A percentile compares a stretch with the other conserved stretches of the same genome.
phyloP scores from a whole-genome alignment of 257 asterid genomes.

The Rhazya stricta region DNA sequence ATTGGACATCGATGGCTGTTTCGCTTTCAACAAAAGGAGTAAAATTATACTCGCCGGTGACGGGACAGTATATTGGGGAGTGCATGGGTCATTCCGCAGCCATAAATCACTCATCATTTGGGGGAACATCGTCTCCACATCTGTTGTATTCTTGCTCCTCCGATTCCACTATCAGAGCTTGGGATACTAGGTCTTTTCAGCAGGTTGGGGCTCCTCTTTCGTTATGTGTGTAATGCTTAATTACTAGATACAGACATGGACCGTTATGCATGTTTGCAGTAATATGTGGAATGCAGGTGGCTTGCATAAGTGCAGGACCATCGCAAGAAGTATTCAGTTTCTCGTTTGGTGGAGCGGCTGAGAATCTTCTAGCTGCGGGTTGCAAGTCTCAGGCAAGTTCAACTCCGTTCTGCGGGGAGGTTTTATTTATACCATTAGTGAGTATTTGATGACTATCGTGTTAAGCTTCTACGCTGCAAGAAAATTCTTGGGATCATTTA shows the following conservation, averaged over 20 bases:
- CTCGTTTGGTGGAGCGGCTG: slow-evolving; percentile 77
- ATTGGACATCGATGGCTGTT: slow-evolving; percentile 90
- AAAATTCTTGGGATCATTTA: background rate
- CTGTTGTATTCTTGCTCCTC: slow-evolving; percentile 77
- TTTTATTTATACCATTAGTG: background rate
- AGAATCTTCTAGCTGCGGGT: slow-evolving; percentile 79
- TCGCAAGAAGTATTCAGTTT: slow-evolving; percentile 78
- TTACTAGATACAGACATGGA: no score
- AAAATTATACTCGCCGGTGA: slow-evolving; percentile 74
- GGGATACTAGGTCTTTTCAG: slow-evolving; percentile 84
- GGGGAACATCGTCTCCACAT: slow-evolving; percentile 57
- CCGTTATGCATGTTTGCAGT: background rate
- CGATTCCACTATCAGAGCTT: slow-evolving; percentile 79
- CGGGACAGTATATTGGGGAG: slow-evolving; percentile 88
- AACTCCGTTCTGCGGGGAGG: background rate
- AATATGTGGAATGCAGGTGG: slow-evolving; percentile 49
- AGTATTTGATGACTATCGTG: background rate
- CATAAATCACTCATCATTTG: slow-evolving; percentile 65
- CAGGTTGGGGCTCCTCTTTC: slow-evolving; percentile 42
- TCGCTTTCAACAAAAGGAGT: slow-evolving; percentile 83
- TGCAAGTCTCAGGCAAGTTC: slow-evolving; percentile 61
- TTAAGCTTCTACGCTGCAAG: background rate
- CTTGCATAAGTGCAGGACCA: slow-evolving; percentile 52
- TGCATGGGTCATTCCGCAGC: slow-evolving; percentile 66
- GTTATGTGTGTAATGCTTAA: background rate